Evolutionary conservation across 208 protist genomes (phyloP), one percentile per base, ranked within the genome.

Genomic region (Angomonas deanei): DNA sequence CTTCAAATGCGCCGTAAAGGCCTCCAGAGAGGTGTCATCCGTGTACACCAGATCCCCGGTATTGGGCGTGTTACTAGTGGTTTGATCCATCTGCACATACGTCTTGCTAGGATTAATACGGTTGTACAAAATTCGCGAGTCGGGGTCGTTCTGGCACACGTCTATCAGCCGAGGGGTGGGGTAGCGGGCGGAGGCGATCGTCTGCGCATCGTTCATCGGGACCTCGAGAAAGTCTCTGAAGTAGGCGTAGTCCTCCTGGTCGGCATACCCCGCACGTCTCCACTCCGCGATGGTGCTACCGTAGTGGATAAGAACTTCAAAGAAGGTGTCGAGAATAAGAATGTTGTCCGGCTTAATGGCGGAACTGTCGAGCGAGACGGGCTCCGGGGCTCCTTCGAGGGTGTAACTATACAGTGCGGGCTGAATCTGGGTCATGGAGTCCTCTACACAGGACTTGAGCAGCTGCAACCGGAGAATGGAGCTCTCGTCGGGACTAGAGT

Each of bases 261-360:
- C 79, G 46, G 98, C 86, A 65, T 94, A 97, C 31, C 90, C 91
- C n/a, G 87, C 89, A 36, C 97, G 94, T 61, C 89, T 84, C 97
- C 97, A 99, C 39, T 78, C 68, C n/a, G 91, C 94, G 70, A 99
- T 97, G 27, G 77, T 92, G 36, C 97, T 85, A 49, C 98, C 98
- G 72, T 98, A 88, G 76, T 97, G 98, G 49, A 99, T 80, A 49
- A 99, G 77, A 21, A 99, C 95, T 61, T 98, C 88, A 86, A 99
- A 99, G 76, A 98, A 99, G 23, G 97, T 99, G 77, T 99, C 98
- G 21, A 99, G 90, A 1, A 99, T 79, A 2, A 99, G 83, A 62
- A 99, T 97, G 63, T 89, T 90, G 64, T 99, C 94, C 0, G 76
- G 76, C 30, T 86, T 69, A 42, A 98, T 90, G 50, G 78, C 83